Conservation (phyloP, 192 early-diverging fungal genomes). For the Mortierella claussenii region DNA sequence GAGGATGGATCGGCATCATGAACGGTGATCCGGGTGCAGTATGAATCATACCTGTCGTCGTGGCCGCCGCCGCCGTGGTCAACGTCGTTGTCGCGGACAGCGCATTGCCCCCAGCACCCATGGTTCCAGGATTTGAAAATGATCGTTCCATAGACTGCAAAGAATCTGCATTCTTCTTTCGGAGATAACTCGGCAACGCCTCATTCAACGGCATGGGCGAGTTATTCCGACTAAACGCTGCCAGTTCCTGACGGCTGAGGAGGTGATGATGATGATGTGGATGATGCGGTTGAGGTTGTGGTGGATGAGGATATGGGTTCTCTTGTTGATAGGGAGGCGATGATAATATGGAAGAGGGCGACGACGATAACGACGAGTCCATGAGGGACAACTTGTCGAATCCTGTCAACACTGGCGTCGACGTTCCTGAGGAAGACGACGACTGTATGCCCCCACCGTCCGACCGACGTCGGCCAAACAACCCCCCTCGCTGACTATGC, state of each 20-base stretch:
- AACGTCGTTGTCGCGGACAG: no score
- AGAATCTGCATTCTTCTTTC: constrained; percentile 8
- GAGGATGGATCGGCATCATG: constrained; percentile 5
- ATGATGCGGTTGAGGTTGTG: not conserved
- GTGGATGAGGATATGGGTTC: constrained; percentile 7
- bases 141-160: constrained; percentile 40
- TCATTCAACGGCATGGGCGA: constrained; percentile 18
- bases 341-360: no score
- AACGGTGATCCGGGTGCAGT: constrained; percentile 23
- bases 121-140: constrained; percentile 18
- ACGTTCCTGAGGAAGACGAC: constrained; percentile 7
- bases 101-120: no score
- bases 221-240: constrained; percentile 22
- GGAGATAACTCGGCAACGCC: constrained; percentile 15
- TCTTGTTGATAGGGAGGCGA: constrained; percentile 19
- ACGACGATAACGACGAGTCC: no score
- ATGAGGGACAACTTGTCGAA: not conserved
- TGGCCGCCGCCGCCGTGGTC: not conserved
- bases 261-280: constrained; percentile 10
- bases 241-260: constrained; percentile 21
- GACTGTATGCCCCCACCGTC: no score
- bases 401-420: not conserved
- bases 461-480: constrained; percentile 33
- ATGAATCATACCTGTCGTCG: not conserved
- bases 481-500: no score